Conservation (phyloP, 129 eudicot genomes). For the Pittosporum tobira region DNA sequence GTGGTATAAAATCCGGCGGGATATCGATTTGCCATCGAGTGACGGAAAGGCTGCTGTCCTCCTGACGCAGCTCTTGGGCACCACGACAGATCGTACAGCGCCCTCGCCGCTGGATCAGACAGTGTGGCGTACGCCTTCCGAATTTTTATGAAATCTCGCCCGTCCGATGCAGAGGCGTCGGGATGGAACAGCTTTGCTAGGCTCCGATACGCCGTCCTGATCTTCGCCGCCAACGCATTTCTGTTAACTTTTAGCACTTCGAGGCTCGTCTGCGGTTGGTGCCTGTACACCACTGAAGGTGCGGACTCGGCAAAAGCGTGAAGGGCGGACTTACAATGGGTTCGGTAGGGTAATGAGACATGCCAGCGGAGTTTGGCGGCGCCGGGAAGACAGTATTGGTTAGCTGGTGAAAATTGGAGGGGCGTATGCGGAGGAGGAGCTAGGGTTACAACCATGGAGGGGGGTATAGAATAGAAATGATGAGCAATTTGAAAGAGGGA, state of each 20-base stretch:
- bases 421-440: background rate
- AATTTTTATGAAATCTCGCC: constrained; percentile 50
- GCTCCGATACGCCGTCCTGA: constrained; percentile 56
- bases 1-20: constrained; percentile 28
- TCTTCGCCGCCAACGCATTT: constrained; percentile 49
- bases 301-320: constrained; percentile 28
- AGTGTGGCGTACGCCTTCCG: constrained; percentile 52
- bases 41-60: constrained; percentile 15
- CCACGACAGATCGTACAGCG: constrained; percentile 38
- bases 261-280: constrained; percentile 15
- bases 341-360: background rate
- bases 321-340: constrained; percentile 12
- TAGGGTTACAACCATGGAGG: constrained; percentile 2
- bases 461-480: too few species aligned
- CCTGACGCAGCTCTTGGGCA: too few species aligned
- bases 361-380: background rate
- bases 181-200: constrained; percentile 73
- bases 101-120: constrained; percentile 57
- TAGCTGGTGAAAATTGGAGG: background rate
- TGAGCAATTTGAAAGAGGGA: too few species aligned
- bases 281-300: constrained; percentile 3
- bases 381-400: background rate
- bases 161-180: constrained; percentile 38
- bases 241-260: constrained; percentile 51
- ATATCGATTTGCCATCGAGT: constrained; percentile 15